Percentiles rank a stretch among this genome's conserved stretches.
These are phyloP conservation scores for Candida ascalaphidarum DNA, from an alignment of 805 yeast genomes.

Conservation along the genomic window DNA sequence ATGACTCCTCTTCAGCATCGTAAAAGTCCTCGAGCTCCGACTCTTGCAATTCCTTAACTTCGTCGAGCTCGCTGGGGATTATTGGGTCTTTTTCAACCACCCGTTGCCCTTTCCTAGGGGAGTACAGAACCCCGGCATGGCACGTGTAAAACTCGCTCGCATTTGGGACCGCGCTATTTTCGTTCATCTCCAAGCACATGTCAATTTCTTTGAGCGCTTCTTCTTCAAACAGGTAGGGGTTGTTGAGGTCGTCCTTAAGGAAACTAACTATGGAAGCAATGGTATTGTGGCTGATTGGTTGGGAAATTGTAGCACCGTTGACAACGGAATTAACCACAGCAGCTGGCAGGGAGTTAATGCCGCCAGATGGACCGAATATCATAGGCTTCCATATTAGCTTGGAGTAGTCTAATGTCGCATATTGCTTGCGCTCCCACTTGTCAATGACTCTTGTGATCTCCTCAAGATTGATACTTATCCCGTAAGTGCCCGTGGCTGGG, in stretches of 20 bases:
- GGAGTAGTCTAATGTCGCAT: conserved; percentile 42
- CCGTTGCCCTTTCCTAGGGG: background rate
- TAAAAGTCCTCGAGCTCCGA: too few relatives aligned
- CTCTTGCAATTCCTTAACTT: background rate
- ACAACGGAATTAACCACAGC: conserved; percentile 9
- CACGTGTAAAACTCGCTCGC: background rate
- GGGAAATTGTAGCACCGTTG: conserved; percentile 1
- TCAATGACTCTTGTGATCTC: conserved; percentile 32
- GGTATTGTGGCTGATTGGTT: conserved; percentile 24
- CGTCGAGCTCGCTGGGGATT: background rate
- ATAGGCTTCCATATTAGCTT: conserved; percentile 73
- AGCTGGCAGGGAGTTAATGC: conserved; percentile 58
- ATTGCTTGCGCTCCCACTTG: conserved; percentile 48
- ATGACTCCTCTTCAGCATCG: too few relatives aligned
- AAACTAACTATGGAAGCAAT: conserved; percentile 53
- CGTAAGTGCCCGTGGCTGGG: conserved; percentile 38
- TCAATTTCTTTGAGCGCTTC: conserved; percentile 44
- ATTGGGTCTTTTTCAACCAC: background rate
- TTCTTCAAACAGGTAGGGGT: conserved; percentile 50
- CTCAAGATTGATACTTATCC: conserved; percentile 41
- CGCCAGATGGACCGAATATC: conserved; percentile 81
- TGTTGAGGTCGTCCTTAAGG: conserved; percentile 60
- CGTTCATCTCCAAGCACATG: conserved; percentile 6
- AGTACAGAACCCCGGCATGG: background rate
- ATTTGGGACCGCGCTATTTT: background rate